These are phyloP conservation scores for Cantharellus anzutake DNA, from an alignment of 768 basidiomycete species.

Conservation along the genomic window DNA sequence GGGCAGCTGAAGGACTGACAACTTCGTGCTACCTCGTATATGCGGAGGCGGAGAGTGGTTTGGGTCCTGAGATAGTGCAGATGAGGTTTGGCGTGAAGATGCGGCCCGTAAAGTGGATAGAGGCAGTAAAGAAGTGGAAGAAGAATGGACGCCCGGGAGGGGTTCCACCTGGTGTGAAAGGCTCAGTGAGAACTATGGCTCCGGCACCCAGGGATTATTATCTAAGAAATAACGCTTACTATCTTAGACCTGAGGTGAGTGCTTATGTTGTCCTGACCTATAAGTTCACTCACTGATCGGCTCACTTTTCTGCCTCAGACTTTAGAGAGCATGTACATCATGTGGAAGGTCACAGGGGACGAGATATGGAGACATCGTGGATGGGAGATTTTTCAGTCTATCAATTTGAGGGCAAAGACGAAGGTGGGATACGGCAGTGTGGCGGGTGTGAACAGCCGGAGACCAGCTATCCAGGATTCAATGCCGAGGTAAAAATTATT, in stretches of 20 bases:
- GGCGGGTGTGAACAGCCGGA: constrained; percentile 24
- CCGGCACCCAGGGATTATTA: constrained; percentile 30
- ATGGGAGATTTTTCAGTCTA: constrained; percentile 49
- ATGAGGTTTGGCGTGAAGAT: constrained; percentile 20
- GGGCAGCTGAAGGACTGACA: constrained; percentile 59
- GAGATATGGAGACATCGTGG: constrained; percentile 49
- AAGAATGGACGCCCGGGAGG: constrained; percentile 9
- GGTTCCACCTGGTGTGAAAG: constrained; percentile 9
- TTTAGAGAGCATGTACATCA: constrained; percentile 48
- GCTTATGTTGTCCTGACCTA: neutral
- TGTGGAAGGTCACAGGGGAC: constrained; percentile 55
- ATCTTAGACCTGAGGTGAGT: constrained; percentile 53
- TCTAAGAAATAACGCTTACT: constrained; percentile 27
- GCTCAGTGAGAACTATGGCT: constrained; percentile 1
- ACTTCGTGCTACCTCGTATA: constrained; percentile 54
- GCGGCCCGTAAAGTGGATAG: constrained; percentile 17
- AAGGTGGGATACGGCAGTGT: constrained; percentile 43
- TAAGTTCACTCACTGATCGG: neutral
- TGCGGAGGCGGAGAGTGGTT: constrained; percentile 46
- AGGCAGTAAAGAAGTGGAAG: constrained; percentile 28
- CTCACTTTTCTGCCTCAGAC: constrained; percentile 26
- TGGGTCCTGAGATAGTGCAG: constrained; percentile 42
- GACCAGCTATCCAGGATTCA: constrained; percentile 26
- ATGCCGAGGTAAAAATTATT: constrained; percentile 47
- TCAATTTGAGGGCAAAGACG: constrained; percentile 40